Percentiles rank a stretch among this genome's conserved stretches.
Conservation (phyloP, 768 basidiomycete genomes). For the Dacryopinax primogenitus region DNA sequence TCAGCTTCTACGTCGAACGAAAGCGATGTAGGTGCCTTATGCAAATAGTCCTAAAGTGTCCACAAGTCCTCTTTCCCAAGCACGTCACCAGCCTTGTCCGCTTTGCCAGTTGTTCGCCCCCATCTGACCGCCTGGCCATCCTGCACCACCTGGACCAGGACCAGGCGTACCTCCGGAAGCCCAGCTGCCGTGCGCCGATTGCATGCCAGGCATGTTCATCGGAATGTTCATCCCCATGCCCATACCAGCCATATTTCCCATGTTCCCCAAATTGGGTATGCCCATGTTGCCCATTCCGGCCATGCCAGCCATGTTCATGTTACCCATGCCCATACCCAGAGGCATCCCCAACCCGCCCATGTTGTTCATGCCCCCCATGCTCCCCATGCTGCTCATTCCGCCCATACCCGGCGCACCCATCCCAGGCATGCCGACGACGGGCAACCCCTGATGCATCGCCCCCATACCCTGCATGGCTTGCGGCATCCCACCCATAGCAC, state of each 20-base stretch:
- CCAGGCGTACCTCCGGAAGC: background rate
- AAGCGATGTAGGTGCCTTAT: too few relatives aligned
- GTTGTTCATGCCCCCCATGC: constrained; percentile 10
- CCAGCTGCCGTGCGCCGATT: constrained; percentile 11
- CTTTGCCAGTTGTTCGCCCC: constrained; percentile 1
- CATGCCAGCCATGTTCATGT: constrained; percentile 16
- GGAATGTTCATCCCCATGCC: constrained; percentile 19
- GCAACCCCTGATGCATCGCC: background rate
- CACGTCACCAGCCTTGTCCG: background rate
- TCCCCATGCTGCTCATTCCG: constrained; percentile 7
- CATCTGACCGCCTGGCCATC: background rate
- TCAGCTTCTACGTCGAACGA: too few relatives aligned
- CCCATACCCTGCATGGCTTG: constrained; percentile 34
- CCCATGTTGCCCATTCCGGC: constrained; percentile 10
- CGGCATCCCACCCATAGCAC: constrained; percentile 25
- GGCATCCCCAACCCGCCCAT: constrained; percentile 7
- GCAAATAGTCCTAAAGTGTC: too few relatives aligned
- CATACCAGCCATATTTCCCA: constrained; percentile 3
- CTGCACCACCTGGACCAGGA: background rate
- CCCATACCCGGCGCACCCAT: constrained; percentile 1
- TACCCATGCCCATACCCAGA: constrained; percentile 4
- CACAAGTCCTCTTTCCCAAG: background rate
- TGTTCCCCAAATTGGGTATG: background rate
- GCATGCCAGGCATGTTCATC: constrained; percentile 11
- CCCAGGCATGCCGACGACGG: background rate